Evolutionary conservation across 1,139 yeast species (phyloP), one percentile per base, ranked within the genome.

Genomic region (Hyphopichia buzzinii): DNA sequence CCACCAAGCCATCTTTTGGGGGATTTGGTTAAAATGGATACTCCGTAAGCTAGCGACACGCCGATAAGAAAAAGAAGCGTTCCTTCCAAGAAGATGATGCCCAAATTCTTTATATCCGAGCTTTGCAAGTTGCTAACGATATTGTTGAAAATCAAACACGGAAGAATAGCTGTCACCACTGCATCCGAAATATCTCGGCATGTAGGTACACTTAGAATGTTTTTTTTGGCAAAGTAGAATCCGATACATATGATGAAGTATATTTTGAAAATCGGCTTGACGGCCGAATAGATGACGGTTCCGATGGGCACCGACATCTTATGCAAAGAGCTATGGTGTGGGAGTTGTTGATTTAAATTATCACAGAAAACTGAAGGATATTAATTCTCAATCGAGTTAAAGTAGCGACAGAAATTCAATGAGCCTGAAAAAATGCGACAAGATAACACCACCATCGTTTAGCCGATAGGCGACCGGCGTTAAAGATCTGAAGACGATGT

Each of bases 1-100:
- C 96, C 96, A 36, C 96, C 95, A 31, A 76, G 62, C 95, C 95
- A 89, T 35, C 76, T 63, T 44, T 73, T 74, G 0, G 96, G 97
- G 4, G 76, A 60, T 19, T 72, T 71, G 23, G 76, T 62, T 1
- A 62, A 42, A n/a, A 61, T 39, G 37, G 60, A 54, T 4, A 63
- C 57, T 0, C 61, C 42, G 22, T 57, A 52, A 1, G 72, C 70
- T n/a, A 73, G 53, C 1, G 58, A 31, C 2, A 64, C 57, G 1
- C 77, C 77, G 10, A 59, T 39, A 8, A 49, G 24, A 42, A 74
- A 76, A 45, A 77, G 59, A 14, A 77, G 45, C 3, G 70, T 53
- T 0, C 79, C 79, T 7, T 73, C 66, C 46, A 89, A 68, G 35
- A 79, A 76, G 23, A 87, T 71, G 5, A 88, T 79, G 3, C 96